Base-by-base conservation (phyloP, 441 rosid species). In the Viola pubescens region DNA sequence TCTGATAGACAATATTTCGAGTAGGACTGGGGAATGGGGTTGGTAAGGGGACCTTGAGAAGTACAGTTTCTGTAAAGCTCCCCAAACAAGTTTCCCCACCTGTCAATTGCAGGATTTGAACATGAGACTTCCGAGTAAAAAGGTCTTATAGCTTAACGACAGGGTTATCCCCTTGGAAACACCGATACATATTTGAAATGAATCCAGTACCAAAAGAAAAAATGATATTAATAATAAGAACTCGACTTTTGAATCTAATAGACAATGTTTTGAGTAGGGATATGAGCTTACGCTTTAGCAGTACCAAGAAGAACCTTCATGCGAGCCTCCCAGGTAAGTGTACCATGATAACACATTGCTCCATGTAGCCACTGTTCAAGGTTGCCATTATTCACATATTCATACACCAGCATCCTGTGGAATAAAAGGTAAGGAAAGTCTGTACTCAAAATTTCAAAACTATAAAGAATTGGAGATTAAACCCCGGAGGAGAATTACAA, bases 341-440 rank as follows among this genome's bases (percentile, higher is more conserved):
- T 75, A 54, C 98, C 94, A n/a, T 80, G 88, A 49, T 87, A 91
- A 8, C 77, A 70, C 92, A 86, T 78, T 49, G 80, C 92, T 45
- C 98, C 96, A 54, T 88, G 98, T 49, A 89, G 97, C 98, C 97
- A 92, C 63, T 86, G 91, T 75, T 92, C 98, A 38, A 92, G 78
- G 79, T 92, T 92, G 48, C 96, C 97, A 72, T 89, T 89, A 80
- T 89, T 87, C 66, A 86, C 89, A 61, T 87, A 88, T 77, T 92
- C 97, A 57, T 92, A 89, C 55, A 92, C 97, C 83, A 92, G 69
- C 55, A 92, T 80, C 89, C 96, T 89, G 52, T 39, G 1, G 51
- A 49, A 38, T 2, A 5, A 46, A 59, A 38, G 39, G 49, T 37
- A 40, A 57, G 37, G 14, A 43, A 49, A 48, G 60, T 56, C 52